These are phyloP conservation scores for Solanum tacnaense DNA, from an alignment of 257 asterid species.

Conservation along the genomic window DNA sequence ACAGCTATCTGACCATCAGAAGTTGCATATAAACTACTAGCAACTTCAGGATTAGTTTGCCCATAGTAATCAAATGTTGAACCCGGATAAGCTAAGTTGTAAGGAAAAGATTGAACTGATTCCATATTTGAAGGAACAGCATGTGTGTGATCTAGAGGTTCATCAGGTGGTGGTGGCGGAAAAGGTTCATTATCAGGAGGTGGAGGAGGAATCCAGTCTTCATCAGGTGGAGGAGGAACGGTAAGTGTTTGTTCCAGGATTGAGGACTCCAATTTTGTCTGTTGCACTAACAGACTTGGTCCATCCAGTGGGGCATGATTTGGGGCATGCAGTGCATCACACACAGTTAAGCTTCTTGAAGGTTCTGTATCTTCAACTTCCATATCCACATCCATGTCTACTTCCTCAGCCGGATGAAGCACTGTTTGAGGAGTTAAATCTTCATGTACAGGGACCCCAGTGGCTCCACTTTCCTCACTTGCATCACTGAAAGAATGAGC, in stretches of 20 bases:
- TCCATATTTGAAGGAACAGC: conserved; percentile 38
- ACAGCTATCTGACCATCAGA: conserved; percentile 44
- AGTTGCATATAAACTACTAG: conserved; percentile 35
- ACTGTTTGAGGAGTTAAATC: conserved; percentile 20
- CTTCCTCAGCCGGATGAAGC: conserved; percentile 48
- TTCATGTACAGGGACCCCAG: conserved; percentile 16
- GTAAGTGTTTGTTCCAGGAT: conserved; percentile 9
- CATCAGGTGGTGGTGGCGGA: conserved; percentile 95
- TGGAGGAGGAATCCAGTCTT: conserved; percentile 80
- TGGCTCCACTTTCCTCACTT: conserved; percentile 19
- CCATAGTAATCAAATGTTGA: conserved; percentile 46
- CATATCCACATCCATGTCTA: conserved; percentile 97
- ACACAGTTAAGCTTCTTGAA: conserved; percentile 16
- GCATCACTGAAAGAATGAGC: conserved; percentile 9
- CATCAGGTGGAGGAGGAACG: conserved; percentile 40
- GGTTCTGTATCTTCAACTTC: conserved; percentile 78
- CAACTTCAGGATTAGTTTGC: conserved; percentile 34
- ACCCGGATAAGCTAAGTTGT: conserved; percentile 43
- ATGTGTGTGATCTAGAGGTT: conserved; percentile 50
- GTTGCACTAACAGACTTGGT: conserved; percentile 8
- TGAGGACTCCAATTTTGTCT: conserved; percentile 13
- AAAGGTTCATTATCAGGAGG: conserved; percentile 81
- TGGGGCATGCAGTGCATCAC: conserved; percentile 22
- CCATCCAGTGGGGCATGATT: conserved; percentile 23
- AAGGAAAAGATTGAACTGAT: conserved; percentile 40